Conservation (phyloP, 768 basidiomycete genomes). For the Fibroporia radiculosa region DNA sequence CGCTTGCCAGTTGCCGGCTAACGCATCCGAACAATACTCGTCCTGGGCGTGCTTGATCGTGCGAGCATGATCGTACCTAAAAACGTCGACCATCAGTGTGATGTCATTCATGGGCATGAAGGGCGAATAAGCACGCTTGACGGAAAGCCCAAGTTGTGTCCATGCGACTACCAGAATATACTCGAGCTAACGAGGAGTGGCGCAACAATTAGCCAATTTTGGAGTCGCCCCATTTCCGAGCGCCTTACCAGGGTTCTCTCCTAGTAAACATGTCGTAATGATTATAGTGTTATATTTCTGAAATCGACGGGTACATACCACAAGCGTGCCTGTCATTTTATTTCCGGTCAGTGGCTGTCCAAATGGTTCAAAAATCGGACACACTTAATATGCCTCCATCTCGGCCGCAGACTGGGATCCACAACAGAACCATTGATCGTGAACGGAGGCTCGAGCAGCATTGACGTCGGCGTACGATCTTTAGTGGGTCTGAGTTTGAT, state of each 20-base stretch:
- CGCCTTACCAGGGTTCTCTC: slow-evolving; percentile 50
- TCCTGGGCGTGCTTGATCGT: slow-evolving; percentile 65
- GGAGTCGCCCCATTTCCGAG: no score
- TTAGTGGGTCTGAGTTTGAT: slow-evolving; percentile 69
- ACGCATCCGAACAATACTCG: slow-evolving; percentile 47
- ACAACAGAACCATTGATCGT: slow-evolving; percentile 33
- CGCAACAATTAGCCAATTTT: no score
- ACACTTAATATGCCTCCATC: slow-evolving; percentile 72
- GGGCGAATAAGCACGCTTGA: slow-evolving; percentile 31
- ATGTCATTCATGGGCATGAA: not conserved
- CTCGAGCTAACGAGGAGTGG: no score
- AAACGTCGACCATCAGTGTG: not conserved
- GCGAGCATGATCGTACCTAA: slow-evolving; percentile 55
- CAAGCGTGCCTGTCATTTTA: slow-evolving; percentile 48
- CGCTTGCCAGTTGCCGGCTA: slow-evolving; percentile 35
- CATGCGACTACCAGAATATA: slow-evolving; percentile 47
- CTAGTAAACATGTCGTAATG: slow-evolving; percentile 16
- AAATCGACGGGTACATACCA: slow-evolving; percentile 22
- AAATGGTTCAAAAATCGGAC: slow-evolving; percentile 10
- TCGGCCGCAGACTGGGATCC: slow-evolving; percentile 20
- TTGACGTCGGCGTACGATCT: slow-evolving; percentile 59
- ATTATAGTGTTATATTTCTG: slow-evolving; percentile 1
- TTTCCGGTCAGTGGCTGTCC: not conserved
- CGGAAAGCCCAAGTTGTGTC: slow-evolving; percentile 64
- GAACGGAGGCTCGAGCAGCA: slow-evolving; percentile 70